Evolutionary conservation across 495 filamentous ascomycete genomes (phyloP).

Genomic region (Xylaria grammica): DNA sequence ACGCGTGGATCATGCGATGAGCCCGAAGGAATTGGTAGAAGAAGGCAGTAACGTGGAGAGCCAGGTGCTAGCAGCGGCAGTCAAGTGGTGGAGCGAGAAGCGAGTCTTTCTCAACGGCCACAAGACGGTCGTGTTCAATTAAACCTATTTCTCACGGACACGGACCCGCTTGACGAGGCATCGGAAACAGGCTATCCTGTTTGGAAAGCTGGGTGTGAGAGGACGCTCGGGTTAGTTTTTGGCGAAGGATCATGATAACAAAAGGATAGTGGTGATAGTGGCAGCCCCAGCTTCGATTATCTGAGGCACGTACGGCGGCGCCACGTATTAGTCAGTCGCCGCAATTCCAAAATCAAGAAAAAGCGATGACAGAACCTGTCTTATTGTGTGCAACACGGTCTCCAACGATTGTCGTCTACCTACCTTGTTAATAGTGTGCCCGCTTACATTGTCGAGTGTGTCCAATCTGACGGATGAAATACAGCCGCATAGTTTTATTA

Average conservation of each 20-base stretch:
- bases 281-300: not conserved
- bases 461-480: not conserved
- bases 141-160: not conserved
- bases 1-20: conserved; percentile 71
- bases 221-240: no score
- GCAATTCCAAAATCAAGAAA: not conserved
- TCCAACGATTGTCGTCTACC: not conserved
- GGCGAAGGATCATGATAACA: no score
- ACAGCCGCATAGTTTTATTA: not conserved
- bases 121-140: conserved; percentile 74
- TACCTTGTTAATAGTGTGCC: not conserved
- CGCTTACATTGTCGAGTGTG: not conserved
- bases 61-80: conserved; percentile 71
- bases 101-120: conserved; percentile 72
- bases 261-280: no score
- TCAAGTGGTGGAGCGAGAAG: conserved; percentile 75
- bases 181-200: no score
- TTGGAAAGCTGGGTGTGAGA: no score
- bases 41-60: conserved; percentile 79
- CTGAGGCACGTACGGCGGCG: not conserved
- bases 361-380: not conserved
- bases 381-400: not conserved
- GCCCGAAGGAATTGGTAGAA: conserved; percentile 70
- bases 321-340: not conserved
- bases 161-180: no score